These are phyloP conservation scores for Trametes elegans DNA, from an alignment of 768 basidiomycete species.

Conservation along the genomic window DNA sequence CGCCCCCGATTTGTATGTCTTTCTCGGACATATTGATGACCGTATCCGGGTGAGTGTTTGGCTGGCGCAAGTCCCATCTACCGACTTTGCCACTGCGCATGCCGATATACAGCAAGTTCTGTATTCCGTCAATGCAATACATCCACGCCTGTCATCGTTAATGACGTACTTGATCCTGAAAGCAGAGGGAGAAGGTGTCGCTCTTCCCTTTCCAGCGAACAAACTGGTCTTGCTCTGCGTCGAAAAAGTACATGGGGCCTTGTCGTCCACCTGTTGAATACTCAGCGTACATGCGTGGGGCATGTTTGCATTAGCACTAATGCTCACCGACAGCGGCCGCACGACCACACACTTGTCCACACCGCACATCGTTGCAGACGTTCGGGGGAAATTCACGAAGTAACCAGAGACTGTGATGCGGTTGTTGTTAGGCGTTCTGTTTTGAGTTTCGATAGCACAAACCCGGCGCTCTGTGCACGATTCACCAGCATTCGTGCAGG, in stretches of 20 bases:
- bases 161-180: slow-evolving; percentile 8
- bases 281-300: no score
- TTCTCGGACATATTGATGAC: slow-evolving; percentile 11
- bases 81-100: slow-evolving; percentile 16
- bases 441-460: no score
- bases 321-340: slow-evolving; percentile 2
- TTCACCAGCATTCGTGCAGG: slow-evolving; percentile 4
- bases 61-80: slow-evolving; percentile 19
- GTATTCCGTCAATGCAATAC: neutral
- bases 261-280: slow-evolving; percentile 1
- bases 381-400: slow-evolving; percentile 12
- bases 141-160: neutral
- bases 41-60: neutral
- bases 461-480: slow-evolving; percentile 5
- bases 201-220: neutral
- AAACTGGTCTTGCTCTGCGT: slow-evolving; percentile 10
- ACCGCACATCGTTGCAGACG: slow-evolving; percentile 12
- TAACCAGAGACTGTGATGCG: neutral
- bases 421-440: no score
- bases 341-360: neutral
- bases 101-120: slow-evolving; percentile 20
- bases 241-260: slow-evolving; percentile 5
- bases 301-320: no score
- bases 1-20: slow-evolving; percentile 8
- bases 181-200: slow-evolving; percentile 8